These are phyloP conservation scores for Cryptosporidium muris DNA, from an alignment of 169 alveolate species.

Conservation along the genomic window DNA sequence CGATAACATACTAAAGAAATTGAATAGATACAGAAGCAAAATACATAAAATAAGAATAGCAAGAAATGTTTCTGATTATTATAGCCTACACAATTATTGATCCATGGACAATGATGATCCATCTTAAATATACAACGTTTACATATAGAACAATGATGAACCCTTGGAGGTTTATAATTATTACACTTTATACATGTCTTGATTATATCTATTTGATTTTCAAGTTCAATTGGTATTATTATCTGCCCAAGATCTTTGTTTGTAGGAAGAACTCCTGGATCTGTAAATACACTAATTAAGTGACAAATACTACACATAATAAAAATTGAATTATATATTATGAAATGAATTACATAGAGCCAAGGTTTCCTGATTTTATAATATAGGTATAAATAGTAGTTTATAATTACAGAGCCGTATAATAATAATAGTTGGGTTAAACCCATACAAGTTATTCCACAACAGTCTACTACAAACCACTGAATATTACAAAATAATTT, in stretches of 20 bases:
- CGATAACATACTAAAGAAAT: slow-evolving; percentile 18
- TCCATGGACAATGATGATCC: slow-evolving; percentile 97
- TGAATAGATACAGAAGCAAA: slow-evolving; percentile 46
- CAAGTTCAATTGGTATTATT: slow-evolving; percentile 65
- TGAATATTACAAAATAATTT: slow-evolving; percentile 26
- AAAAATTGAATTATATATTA: slow-evolving; percentile 19
- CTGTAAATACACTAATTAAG: slow-evolving; percentile 27
- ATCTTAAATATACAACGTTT: slow-evolving; percentile 82
- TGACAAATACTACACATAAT: slow-evolving; percentile 35
- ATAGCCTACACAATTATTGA: slow-evolving; percentile 93
- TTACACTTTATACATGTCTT: slow-evolving; percentile 74
- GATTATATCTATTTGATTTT: slow-evolving; percentile 22
- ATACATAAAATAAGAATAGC: slow-evolving; percentile 76
- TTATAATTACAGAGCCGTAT: slow-evolving; percentile 48
- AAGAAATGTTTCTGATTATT: slow-evolving; percentile 80
- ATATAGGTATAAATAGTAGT: slow-evolving; percentile 24
- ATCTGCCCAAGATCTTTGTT: slow-evolving; percentile 34
- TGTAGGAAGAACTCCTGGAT: slow-evolving; percentile 65
- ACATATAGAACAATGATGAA: slow-evolving; percentile 90
- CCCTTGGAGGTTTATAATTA: slow-evolving; percentile 84
- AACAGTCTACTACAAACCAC: slow-evolving; percentile 51
- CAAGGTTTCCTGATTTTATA: slow-evolving; percentile 7
- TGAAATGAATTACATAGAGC: slow-evolving; percentile 9
- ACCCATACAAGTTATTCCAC: slow-evolving; percentile 63
- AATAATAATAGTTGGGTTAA: slow-evolving; percentile 34